A percentile compares a stretch with the other conserved stretches of the same genome.
Evolutionary conservation across 495 filamentous ascomycete species (phyloP).

Genomic region (Podospora conica): DNA sequence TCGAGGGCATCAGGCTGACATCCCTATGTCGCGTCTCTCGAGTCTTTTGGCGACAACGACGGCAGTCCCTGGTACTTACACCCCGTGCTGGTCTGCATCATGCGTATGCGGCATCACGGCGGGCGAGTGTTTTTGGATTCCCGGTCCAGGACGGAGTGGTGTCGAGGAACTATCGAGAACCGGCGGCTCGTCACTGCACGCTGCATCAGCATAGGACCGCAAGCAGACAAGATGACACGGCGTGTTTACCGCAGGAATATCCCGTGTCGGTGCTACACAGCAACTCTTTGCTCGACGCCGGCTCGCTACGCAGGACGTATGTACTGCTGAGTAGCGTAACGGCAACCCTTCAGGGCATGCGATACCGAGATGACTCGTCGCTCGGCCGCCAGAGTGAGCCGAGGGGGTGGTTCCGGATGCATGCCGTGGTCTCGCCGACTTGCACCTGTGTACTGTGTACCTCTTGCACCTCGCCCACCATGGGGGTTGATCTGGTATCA

Average conservation of each 20-base stretch:
- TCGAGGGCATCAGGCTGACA: not conserved
- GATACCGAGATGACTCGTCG: not conserved
- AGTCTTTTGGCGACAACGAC: not conserved
- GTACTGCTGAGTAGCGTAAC: not conserved
- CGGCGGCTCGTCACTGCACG: not conserved
- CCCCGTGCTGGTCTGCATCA: not conserved
- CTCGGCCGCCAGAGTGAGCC: slow-evolving; percentile 6
- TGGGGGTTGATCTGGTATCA: slow-evolving; percentile 8
- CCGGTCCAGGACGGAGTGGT: not conserved
- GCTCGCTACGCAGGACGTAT: not conserved
- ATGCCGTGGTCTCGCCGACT: slow-evolving; percentile 5
- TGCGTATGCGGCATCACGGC: slow-evolving; percentile 11
- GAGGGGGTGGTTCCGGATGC: slow-evolving; percentile 4
- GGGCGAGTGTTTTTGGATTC: slow-evolving; percentile 7
- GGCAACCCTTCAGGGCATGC: not conserved
- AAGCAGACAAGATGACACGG: not conserved
- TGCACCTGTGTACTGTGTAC: too few relatives aligned
- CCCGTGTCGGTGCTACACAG: not conserved
- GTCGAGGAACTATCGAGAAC: not conserved
- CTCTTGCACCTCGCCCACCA: not conserved
- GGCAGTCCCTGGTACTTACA: not conserved
- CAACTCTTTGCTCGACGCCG: not conserved
- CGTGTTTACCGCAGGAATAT: not conserved
- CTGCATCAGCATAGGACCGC: not conserved
- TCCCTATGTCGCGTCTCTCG: not conserved